Percentiles rank a stretch among this genome's conserved stretches.
Evolutionary conservation across 2,329 filamentous ascomycete species (phyloP).

Genomic region (Beauveria pseudobassiana): DNA sequence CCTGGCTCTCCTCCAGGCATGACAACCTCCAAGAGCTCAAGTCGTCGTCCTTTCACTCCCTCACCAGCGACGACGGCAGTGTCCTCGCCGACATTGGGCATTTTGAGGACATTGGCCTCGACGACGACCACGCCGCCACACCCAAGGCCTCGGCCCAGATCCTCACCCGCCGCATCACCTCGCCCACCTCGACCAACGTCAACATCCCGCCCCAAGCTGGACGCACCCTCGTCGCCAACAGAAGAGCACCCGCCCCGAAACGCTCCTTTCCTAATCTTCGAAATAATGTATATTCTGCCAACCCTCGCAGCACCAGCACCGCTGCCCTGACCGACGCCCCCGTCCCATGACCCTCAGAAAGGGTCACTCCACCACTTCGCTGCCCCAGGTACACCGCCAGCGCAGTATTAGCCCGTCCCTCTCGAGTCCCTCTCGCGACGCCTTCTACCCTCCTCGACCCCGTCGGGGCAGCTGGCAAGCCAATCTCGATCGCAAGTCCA

Average conservation of each 20-base stretch:
- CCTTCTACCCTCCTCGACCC: constrained; percentile 29
- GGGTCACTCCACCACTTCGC: constrained; percentile 28
- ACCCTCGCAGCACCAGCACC: constrained; percentile 45
- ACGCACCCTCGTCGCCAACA: constrained; percentile 24
- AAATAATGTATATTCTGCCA: constrained; percentile 36
- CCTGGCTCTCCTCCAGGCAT: constrained; percentile 49
- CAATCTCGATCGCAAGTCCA: constrained; percentile 55
- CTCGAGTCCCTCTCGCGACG: constrained; percentile 37
- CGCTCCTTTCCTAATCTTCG: constrained; percentile 39
- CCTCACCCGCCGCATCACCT: constrained; percentile 26
- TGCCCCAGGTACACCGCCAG: constrained; percentile 31
- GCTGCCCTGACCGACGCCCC: constrained; percentile 27
- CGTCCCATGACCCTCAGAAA: constrained; percentile 22
- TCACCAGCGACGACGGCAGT: constrained; percentile 65
- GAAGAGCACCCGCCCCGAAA: constrained; percentile 26
- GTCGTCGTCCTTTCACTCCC: constrained; percentile 79
- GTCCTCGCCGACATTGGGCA: constrained; percentile 67
- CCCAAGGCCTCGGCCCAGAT: constrained; percentile 41
- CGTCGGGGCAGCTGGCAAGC: constrained; percentile 67
- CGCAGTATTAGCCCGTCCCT: constrained; percentile 46
- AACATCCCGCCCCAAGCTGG: constrained; percentile 14
- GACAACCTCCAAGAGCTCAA: constrained; percentile 79
- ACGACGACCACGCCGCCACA: constrained; percentile 45
- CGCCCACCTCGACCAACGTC: constrained; percentile 9
- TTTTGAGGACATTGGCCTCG: constrained; percentile 89